A percentile compares a stretch with the other conserved stretches of the same genome.
These are phyloP conservation scores for Backusella circina DNA, from an alignment of 192 early-diverging fungal genomes.

Conservation along the genomic window DNA sequence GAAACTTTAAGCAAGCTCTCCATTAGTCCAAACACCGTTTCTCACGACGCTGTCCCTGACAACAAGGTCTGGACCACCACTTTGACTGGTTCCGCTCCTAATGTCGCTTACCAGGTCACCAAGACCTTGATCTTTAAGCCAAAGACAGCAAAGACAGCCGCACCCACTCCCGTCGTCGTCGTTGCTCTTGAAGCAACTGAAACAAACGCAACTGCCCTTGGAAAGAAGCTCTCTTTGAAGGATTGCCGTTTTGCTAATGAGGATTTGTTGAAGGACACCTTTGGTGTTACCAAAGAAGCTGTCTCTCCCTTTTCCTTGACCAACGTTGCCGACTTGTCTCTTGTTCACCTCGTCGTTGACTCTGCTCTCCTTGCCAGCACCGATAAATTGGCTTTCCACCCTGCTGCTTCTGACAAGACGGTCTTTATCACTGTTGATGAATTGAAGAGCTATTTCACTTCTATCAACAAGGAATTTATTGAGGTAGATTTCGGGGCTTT, in stretches of 20 bases:
- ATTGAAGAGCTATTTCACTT: constrained; percentile 54
- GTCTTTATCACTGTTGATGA: constrained; percentile 55
- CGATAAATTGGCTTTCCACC: constrained; percentile 63
- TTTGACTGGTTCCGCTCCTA: constrained; percentile 27
- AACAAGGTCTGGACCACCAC: constrained; percentile 55
- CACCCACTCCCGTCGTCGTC: constrained; percentile 59
- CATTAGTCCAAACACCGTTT: constrained; percentile 32
- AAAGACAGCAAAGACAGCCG: constrained; percentile 65
- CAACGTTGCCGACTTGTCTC: constrained; percentile 55
- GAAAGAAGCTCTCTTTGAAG: constrained; percentile 56
- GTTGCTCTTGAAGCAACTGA: constrained; percentile 54
- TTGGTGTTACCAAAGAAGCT: constrained; percentile 50
- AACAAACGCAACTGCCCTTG: constrained; percentile 47
- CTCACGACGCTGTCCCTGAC: constrained; percentile 53
- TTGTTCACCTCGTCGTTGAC: constrained; percentile 75
- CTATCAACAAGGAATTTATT: constrained; percentile 44
- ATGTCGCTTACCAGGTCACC: constrained; percentile 35
- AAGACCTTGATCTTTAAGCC: constrained; percentile 83
- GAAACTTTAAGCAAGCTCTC: constrained; percentile 25
- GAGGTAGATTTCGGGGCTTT: constrained; percentile 52
- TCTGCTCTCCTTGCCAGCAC: constrained; percentile 50
- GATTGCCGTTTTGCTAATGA: constrained; percentile 73
- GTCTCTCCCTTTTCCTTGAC: constrained; percentile 75
- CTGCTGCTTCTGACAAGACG: constrained; percentile 49
- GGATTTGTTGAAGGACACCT: constrained; percentile 54